These are phyloP conservation scores for Tetrahymena malaccensis DNA, from an alignment of 73 alveolate genomes.

Conservation along the genomic window DNA sequence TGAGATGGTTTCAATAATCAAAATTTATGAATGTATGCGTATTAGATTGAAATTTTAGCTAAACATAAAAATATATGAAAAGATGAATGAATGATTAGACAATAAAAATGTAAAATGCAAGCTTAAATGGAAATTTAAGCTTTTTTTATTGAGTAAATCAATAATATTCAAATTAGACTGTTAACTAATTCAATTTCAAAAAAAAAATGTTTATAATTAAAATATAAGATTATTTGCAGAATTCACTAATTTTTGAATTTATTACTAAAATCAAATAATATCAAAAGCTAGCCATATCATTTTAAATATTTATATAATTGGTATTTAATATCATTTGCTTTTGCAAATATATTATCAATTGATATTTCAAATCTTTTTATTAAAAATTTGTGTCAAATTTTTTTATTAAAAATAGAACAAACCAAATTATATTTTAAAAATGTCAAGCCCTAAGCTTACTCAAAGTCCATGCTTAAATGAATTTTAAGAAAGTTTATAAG, in stretches of 20 bases:
- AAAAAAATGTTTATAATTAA: background rate
- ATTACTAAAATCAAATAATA: background rate
- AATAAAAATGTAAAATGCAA: too few species aligned
- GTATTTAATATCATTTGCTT: background rate
- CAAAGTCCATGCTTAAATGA: background rate
- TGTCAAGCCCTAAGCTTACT: background rate
- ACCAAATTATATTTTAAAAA: background rate
- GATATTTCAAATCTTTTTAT: background rate
- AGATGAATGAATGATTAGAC: too few species aligned
- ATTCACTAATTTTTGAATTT: too few species aligned
- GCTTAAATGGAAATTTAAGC: too few species aligned
- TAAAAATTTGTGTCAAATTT: background rate
- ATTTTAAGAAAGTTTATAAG: background rate
- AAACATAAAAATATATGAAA: too few species aligned
- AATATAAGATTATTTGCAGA: background rate
- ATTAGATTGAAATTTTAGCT: too few species aligned
- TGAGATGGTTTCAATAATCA: background rate
- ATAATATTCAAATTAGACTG: background rate
- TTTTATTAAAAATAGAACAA: background rate
- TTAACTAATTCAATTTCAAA: background rate
- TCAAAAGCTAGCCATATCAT: background rate
- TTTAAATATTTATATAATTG: too few species aligned
- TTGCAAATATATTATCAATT: background rate
- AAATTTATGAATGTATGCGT: too few species aligned
- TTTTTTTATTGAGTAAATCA: too few species aligned